Percentiles rank a stretch among this genome's conserved stretches.
phyloP scores from a whole-genome alignment of 805 yeast genomes.

The Candida hungchunana region DNA sequence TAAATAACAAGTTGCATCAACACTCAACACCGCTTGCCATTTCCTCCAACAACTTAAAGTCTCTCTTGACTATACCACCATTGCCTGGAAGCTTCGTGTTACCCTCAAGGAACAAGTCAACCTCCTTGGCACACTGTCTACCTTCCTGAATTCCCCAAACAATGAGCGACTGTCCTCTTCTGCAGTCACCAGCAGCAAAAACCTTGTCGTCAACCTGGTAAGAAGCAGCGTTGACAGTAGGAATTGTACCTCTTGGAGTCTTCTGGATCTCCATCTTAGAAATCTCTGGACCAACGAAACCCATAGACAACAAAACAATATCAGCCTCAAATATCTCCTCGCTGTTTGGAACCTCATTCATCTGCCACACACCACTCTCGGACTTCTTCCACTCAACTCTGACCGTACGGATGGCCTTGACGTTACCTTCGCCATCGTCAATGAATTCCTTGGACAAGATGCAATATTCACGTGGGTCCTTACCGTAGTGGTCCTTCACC shows the following conservation, averaged over 20 bases:
- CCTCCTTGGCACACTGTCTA: slow-evolving; percentile 95
- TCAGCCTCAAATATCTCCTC: slow-evolving; percentile 96
- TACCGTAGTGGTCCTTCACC: slow-evolving; percentile 90
- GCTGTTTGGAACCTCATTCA: slow-evolving; percentile 94
- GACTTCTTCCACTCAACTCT: slow-evolving; percentile 98
- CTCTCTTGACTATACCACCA: slow-evolving; percentile 87
- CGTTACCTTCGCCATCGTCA: slow-evolving; percentile 93
- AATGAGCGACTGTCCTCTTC: slow-evolving; percentile 96
- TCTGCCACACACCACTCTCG: slow-evolving; percentile 96
- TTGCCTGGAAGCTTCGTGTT: slow-evolving; percentile 84
- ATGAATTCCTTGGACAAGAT: slow-evolving; percentile 93
- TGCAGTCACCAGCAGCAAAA: slow-evolving; percentile 97
- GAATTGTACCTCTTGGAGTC: slow-evolving; percentile 81
- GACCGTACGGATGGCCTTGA: slow-evolving; percentile 91
- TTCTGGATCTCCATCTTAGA: slow-evolving; percentile 61
- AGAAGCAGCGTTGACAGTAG: slow-evolving; percentile 46
- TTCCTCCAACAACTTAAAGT: slow-evolving; percentile 71
- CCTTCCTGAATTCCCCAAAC: slow-evolving; percentile 99
- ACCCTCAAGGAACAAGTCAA: slow-evolving; percentile 77
- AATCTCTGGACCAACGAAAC: slow-evolving; percentile 94
- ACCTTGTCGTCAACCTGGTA: slow-evolving; percentile 72
- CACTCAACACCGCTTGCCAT: slow-evolving; percentile 40
- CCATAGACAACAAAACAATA: slow-evolving; percentile 91
- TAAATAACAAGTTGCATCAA: not conserved
- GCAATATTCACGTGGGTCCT: slow-evolving; percentile 96